phyloP scores from a whole-genome alignment of 805 yeast species.

The Scheffersomyces coipomensis region DNA sequence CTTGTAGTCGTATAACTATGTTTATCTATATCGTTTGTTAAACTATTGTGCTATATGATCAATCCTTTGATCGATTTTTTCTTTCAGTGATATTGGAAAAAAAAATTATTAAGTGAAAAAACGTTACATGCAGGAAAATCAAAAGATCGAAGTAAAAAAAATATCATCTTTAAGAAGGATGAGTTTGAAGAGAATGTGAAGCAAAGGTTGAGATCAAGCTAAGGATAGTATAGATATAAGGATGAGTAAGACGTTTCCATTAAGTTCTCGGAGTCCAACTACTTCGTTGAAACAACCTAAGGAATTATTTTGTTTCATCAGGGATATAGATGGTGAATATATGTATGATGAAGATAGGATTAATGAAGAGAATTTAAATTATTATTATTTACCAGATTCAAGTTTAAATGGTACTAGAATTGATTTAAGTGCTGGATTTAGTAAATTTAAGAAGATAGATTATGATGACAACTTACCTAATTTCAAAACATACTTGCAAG shows the following conservation, averaged over 20 bases:
- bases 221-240: no score
- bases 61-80: no score
- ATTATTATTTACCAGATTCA: conserved; percentile 79
- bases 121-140: no score
- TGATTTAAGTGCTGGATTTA: conserved; percentile 66
- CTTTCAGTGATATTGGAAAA: no score
- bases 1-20: no score
- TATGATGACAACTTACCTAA: conserved; percentile 53
- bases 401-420: conserved; percentile 51
- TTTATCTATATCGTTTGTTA: no score
- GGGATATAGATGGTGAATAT: conserved; percentile 51
- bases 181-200: no score
- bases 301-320: conserved; percentile 68
- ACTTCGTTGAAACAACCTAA: conserved; percentile 83
- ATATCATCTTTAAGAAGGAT: no score
- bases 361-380: conserved; percentile 55
- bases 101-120: no score
- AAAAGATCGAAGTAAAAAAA: no score
- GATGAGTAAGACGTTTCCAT: conserved; percentile 38
- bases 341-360: conserved; percentile 38
- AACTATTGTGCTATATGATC: no score
- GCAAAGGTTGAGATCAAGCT: no score
- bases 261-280: conserved; percentile 52
- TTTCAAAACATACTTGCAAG: conserved; percentile 55
- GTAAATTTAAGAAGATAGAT: conserved; percentile 55